Conservation (phyloP, 768 basidiomycete genomes). For the Hemileccinum rubropunctum region DNA sequence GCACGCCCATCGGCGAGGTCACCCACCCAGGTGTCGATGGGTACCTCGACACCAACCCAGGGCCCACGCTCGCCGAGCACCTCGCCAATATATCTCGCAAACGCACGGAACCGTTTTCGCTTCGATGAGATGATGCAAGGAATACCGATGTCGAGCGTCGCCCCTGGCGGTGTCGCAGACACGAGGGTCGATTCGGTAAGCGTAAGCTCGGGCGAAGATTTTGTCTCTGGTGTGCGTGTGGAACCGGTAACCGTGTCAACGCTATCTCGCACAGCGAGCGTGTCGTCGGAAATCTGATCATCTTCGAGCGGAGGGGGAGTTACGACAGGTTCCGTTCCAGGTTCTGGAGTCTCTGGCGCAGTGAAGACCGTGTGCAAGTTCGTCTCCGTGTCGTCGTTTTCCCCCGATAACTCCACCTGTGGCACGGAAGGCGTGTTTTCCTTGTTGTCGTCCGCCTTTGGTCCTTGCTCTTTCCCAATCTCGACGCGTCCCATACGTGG, state of each 20-base stretch:
- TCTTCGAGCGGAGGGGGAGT: constrained; percentile 15
- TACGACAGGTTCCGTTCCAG: constrained; percentile 3
- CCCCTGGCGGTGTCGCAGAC: constrained; percentile 40
- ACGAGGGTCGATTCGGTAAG: constrained; percentile 27
- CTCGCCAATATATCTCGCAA: constrained; percentile 85
- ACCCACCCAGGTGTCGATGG: constrained; percentile 52
- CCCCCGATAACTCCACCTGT: constrained; percentile 34
- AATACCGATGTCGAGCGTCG: constrained; percentile 81
- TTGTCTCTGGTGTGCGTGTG: constrained; percentile 17
- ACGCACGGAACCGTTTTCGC: constrained; percentile 80
- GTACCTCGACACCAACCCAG: constrained; percentile 92
- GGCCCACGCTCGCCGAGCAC: constrained; percentile 77
- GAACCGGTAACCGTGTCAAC: constrained; percentile 27
- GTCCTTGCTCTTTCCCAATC: constrained; percentile 34
- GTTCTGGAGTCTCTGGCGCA: constrained; percentile 14
- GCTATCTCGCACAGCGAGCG: constrained; percentile 23
- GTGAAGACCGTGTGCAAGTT: constrained; percentile 21
- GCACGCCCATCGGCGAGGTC: constrained; percentile 59
- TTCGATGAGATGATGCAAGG: constrained; percentile 88
- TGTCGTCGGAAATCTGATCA: constrained; percentile 14
- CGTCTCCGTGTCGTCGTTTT: constrained; percentile 37
- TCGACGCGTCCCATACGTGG: constrained; percentile 18
- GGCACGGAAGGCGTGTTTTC: constrained; percentile 12
- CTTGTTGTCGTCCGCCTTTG: constrained; percentile 30
- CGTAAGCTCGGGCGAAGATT: constrained; percentile 13